These are phyloP conservation scores for Glycyrrhiza uralensis DNA, from an alignment of 306 rosid genomes.

Conservation along the genomic window DNA sequence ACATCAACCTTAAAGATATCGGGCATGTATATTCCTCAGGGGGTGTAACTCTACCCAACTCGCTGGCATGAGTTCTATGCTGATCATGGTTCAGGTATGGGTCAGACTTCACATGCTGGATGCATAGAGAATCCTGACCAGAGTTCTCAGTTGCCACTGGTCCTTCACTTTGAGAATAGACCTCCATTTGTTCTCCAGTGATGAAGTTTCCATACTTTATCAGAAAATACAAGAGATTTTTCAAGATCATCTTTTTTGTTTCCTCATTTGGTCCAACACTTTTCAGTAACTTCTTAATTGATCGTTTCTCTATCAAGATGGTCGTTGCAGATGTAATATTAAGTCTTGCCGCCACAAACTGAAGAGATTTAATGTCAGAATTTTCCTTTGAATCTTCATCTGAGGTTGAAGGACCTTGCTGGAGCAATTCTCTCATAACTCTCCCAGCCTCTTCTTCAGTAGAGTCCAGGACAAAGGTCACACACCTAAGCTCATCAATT, in stretches of 20 bases:
- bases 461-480: slow-evolving; percentile 52
- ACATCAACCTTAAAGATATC: slow-evolving; percentile 73
- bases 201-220: slow-evolving; percentile 44
- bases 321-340: slow-evolving; percentile 52
- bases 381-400: slow-evolving; percentile 42
- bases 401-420: slow-evolving; percentile 41
- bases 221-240: slow-evolving; percentile 52
- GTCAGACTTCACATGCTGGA: slow-evolving; percentile 28
- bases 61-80: slow-evolving; percentile 23
- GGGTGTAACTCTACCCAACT: slow-evolving; percentile 40
- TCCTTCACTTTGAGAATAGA: slow-evolving; percentile 25
- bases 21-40: slow-evolving; percentile 73
- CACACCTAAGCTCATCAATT: slow-evolving; percentile 52
- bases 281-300: slow-evolving; percentile 49
- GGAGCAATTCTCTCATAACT: slow-evolving; percentile 51
- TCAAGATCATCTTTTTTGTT: slow-evolving; percentile 52
- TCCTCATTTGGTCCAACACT: slow-evolving; percentile 43
- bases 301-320: slow-evolving; percentile 60
- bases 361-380: slow-evolving; percentile 55
- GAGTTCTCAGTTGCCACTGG: slow-evolving; percentile 32
- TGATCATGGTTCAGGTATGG: slow-evolving; percentile 9
- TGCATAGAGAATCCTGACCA: slow-evolving; percentile 23
- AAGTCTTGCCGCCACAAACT: slow-evolving; percentile 60
- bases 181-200: slow-evolving; percentile 38
- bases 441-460: slow-evolving; percentile 73